phyloP scores from a whole-genome alignment of 495 filamentous ascomycete species.

The Daldinia bambusicola region DNA sequence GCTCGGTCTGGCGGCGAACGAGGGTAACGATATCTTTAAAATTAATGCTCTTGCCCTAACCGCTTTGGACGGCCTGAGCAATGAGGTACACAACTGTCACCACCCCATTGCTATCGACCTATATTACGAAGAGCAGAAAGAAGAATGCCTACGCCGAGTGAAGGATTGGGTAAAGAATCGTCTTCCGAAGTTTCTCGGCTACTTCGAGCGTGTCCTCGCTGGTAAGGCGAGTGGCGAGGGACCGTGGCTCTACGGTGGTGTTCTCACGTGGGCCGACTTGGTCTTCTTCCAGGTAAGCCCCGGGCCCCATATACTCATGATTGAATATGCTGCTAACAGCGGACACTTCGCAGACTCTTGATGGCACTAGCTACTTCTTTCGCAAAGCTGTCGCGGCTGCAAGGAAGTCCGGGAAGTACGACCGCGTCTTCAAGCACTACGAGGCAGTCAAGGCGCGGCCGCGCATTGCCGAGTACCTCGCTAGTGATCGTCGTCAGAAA shows the following conservation, averaged over 20 bases:
- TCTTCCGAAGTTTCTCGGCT: conserved; percentile 71
- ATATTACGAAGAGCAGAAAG: too few relatives aligned
- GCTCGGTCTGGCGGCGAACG: too few relatives aligned
- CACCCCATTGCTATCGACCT: too few relatives aligned
- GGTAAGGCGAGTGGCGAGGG: conserved; percentile 63
- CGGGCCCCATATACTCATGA: neutral
- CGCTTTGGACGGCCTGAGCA: too few relatives aligned
- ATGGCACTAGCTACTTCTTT: conserved; percentile 63
- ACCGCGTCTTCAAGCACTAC: conserved; percentile 60
- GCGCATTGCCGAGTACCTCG: conserved; percentile 63
- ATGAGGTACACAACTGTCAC: too few relatives aligned
- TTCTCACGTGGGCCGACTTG: conserved; percentile 72
- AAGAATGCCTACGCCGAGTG: too few relatives aligned
- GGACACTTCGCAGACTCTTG: conserved; percentile 35
- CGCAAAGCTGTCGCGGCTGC: conserved; percentile 59
- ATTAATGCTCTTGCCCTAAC: too few relatives aligned
- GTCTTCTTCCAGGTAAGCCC: conserved; percentile 69
- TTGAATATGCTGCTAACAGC: neutral
- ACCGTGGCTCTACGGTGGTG: conserved; percentile 66
- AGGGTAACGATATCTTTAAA: too few relatives aligned
- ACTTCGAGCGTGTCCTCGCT: conserved; percentile 69
- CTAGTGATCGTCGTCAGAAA: conserved; percentile 60
- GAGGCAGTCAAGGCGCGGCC: conserved; percentile 58
- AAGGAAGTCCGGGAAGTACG: conserved; percentile 57
- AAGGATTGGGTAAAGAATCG: conserved; percentile 46